Conservation (phyloP, 768 basidiomycete species). For the Termitomyces heimii region DNA sequence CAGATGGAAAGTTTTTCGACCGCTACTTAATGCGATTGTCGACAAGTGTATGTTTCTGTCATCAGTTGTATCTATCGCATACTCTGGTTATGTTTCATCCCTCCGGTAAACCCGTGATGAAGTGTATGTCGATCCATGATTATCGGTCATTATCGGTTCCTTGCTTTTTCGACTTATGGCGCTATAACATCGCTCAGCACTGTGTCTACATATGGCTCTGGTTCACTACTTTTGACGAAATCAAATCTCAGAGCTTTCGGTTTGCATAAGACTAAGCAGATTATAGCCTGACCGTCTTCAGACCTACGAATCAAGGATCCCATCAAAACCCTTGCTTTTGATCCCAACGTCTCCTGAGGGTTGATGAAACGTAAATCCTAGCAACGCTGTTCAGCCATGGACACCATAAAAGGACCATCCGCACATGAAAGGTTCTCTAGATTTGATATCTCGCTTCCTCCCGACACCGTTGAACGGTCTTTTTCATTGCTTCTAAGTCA, state of each 20-base stretch:
- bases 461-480: constrained; percentile 16
- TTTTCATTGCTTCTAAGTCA: constrained; percentile 5
- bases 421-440: constrained; percentile 9
- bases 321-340: background rate
- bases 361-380: background rate
- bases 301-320: background rate
- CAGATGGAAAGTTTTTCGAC: no score
- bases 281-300: background rate
- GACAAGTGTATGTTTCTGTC: background rate
- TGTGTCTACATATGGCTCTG: background rate
- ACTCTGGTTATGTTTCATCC: background rate
- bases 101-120: background rate
- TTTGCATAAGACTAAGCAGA: background rate
- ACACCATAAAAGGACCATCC: constrained; percentile 9
- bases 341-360: background rate
- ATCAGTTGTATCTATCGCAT: background rate
- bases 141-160: background rate
- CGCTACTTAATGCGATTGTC: background rate
- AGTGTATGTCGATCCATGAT: no score
- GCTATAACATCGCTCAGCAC: background rate
- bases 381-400: background rate
- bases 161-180: background rate
- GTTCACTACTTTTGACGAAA: background rate
- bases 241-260: background rate
- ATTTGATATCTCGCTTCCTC: constrained; percentile 19